Evolutionary conservation across 2,329 filamentous ascomycete species (phyloP).

Genomic region (Botryotinia convoluta): DNA sequence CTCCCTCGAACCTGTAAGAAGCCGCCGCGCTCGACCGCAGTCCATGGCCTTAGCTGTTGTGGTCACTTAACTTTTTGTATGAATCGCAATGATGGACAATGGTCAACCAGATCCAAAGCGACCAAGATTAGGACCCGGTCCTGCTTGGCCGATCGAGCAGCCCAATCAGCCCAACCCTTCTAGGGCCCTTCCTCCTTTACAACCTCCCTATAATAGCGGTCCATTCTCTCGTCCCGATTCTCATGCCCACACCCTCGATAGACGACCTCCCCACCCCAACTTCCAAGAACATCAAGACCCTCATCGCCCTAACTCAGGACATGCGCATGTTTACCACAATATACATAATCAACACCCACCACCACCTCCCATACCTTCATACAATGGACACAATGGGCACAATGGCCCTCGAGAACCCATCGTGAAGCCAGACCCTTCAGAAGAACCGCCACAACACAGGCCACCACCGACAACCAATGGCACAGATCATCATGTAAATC

Average conservation of each 20-base stretch:
- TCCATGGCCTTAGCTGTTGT: conserved; percentile 41
- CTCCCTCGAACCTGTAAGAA: conserved; percentile 37
- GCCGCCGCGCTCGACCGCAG: conserved; percentile 37
- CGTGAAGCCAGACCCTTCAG: conserved; percentile 53
- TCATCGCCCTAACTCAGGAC: conserved; percentile 33
- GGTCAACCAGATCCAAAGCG: conserved; percentile 58
- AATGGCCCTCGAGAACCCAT: conserved; percentile 46
- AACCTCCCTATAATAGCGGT: conserved; percentile 43
- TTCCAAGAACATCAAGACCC: conserved; percentile 34
- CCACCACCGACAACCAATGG: conserved; percentile 34
- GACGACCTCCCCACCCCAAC: conserved; percentile 48
- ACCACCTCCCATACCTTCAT: conserved; percentile 39
- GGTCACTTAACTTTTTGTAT: conserved; percentile 43
- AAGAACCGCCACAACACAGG: conserved; percentile 41
- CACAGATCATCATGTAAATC: conserved; percentile 32
- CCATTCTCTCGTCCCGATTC: conserved; percentile 14
- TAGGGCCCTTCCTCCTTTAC: conserved; percentile 41
- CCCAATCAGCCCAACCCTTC: conserved; percentile 38
- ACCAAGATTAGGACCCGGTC: conserved; percentile 48
- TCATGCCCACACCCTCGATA: conserved; percentile 17
- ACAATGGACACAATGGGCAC: conserved; percentile 25
- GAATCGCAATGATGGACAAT: conserved; percentile 52
- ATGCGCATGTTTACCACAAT: conserved; percentile 33
- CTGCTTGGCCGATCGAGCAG: conserved; percentile 22
- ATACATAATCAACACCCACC: conserved; percentile 40